Evolutionary conservation across 1,284 basidiomycete species (phyloP), one percentile per base, ranked within the genome.

Genomic region (Phylloboletellus chloephorus): DNA sequence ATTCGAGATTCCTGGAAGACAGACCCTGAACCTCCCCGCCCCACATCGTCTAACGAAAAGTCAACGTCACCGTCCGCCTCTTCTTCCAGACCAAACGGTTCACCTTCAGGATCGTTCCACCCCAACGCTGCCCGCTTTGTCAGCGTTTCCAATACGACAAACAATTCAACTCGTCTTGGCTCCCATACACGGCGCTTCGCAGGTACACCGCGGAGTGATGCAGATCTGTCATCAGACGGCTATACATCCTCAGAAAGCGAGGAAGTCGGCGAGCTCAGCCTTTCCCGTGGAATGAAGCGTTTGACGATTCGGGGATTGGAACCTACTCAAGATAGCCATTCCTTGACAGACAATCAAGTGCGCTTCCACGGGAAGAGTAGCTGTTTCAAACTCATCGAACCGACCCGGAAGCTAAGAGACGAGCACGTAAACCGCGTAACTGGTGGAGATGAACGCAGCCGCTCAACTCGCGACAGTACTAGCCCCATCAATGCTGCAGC

Each of bases 1-100:
- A 50, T 79, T 37, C 77, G 82, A 24, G 86, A 79, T 47, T 83
- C 83, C 4, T 91, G 88, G 79, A 87, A 79, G 52, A 59, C 55
- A 20, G 66, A 71, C 35, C 36, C 48, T 41, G 47, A 52, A 17
- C 43, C 35, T 23, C 39, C 48, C 13, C 30, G 17, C 15, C 44
- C 19, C n/a, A 22, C 30, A 4, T 50, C 51, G n/a, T 43, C 54
- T 29, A 44, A 50, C 37, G 51, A 51, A 44, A 56, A 50, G 31
- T 58, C 49, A 22, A 33, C 47, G 2, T 50, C 53, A n/a, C 53
- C 56, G 0, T 41, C 49, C 16, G 49, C 50, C 30, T 52, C 43
- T 31, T 49, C 51, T 31, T 42, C 40, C 19, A 46, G 38, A 43
- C 19, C 11, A 31, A 58, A 38, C 15, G 11, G 32, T 19, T 51